Base-by-base conservation (phyloP, 495 filamentous ascomycete species). In the Penicillium atrosanguineum region DNA sequence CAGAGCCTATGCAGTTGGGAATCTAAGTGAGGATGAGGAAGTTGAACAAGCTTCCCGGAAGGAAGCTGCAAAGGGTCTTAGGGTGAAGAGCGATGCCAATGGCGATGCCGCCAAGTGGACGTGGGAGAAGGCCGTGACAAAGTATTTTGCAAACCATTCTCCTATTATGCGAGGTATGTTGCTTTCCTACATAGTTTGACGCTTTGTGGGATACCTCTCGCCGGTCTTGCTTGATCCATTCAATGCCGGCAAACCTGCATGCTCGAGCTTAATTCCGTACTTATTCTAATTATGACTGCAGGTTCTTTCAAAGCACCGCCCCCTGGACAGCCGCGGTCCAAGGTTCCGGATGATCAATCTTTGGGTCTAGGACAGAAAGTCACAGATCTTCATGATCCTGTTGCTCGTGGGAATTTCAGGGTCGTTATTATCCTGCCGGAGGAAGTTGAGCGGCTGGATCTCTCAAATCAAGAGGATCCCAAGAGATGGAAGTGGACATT, bases 81-180 rank as follows among this genome's bases (percentile, higher is more conserved):
- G 73, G 63, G 39, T 56, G 47, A 52, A 59, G 61, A 26, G 49
- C 44, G 55, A 72, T 70, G 56, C 62, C 46, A 49, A 62, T 61
- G 28, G 55, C 59, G 8, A 63, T 60, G 60, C 61, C 15, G 59
- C 54, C 0, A 62, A 62, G 6, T 90, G 86, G 86, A 81, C 75
- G 14, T 96, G 88, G 83, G 74, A 73, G 34, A 86, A 75, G 56
- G 90, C 95, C 69, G 69, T 97, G 39, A 88, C 86, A 53, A 85
- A 81, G 57, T 89, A 93, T 72, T 97, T 96, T 79, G 91, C 87
- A 14, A 95, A 95, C 67, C 71, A 91, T 63, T 83, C 79, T 23
- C 93, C 93, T 14, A 68, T 77, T 6, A 87, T 91, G 82, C 72
- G 88, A 62, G 89, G 88, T 55, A 76, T 21, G 70, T 62, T 46